A percentile compares a stretch with the other conserved stretches of the same genome.
Conservation (phyloP, 305 asterid species). For the Coffea humblotiana region DNA sequence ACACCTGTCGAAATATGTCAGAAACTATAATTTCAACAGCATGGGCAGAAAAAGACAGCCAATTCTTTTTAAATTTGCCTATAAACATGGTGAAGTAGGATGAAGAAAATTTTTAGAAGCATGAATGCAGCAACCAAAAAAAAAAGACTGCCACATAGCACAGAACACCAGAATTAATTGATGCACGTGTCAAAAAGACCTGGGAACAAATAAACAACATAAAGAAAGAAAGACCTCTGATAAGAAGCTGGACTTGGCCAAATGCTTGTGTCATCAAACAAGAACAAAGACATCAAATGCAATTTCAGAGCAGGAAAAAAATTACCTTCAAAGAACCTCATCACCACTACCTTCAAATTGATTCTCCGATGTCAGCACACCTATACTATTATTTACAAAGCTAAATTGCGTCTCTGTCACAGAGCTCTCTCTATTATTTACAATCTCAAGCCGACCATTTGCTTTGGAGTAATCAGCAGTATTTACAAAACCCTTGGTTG, state of each 20-base stretch:
- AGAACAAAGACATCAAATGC: not conserved
- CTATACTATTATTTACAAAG: conserved; percentile 57
- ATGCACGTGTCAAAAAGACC: not conserved
- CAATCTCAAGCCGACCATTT: conserved; percentile 45
- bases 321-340: conserved; percentile 54
- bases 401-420: conserved; percentile 37
- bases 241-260: not conserved
- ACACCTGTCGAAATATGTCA: conserved; percentile 31
- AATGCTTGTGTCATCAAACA: not conserved
- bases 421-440: conserved; percentile 50
- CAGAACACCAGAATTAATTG: not conserved
- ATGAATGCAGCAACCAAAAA: too few species aligned
- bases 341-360: conserved; percentile 33
- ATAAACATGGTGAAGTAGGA: not conserved
- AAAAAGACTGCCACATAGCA: too few species aligned
- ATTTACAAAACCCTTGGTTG: conserved; percentile 51
- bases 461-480: conserved; percentile 42
- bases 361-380: conserved; percentile 47
- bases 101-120: not conserved
- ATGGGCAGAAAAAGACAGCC: not conserved
- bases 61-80: not conserved
- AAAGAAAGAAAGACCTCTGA: not conserved
- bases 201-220: not conserved
- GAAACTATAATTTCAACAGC: not conserved
- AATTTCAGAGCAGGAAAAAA: conserved; percentile 3